phyloP scores from a whole-genome alignment of 1,284 basidiomycete genomes.

The Gymnopus androsaceus region DNA sequence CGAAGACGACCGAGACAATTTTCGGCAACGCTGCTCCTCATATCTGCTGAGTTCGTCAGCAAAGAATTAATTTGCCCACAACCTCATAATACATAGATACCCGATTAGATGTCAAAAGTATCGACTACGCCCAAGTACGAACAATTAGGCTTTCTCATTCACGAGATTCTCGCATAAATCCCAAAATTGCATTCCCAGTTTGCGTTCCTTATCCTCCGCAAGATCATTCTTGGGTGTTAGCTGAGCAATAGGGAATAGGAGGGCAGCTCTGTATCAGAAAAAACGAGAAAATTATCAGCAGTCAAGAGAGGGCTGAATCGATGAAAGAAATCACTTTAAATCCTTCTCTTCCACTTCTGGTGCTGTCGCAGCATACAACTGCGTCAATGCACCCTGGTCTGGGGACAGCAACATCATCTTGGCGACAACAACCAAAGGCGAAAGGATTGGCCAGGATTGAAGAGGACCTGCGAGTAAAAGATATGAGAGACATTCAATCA shows the following conservation, averaged over 20 bases:
- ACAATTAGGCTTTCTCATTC: not conserved
- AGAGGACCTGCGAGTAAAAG: not conserved
- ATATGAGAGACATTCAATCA: not conserved
- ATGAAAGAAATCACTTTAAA: constrained; percentile 21
- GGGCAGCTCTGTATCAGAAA: constrained; percentile 1
- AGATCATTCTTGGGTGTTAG: not conserved
- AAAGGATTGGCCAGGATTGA: constrained; percentile 8
- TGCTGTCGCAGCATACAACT: constrained; percentile 21
- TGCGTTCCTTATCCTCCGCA: constrained; percentile 6
- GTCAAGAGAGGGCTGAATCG: not conserved
- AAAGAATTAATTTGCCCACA: too few relatives aligned
- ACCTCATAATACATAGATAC: too few relatives aligned
- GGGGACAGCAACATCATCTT: constrained; percentile 1
- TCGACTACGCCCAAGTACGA: not conserved
- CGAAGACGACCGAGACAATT: too few relatives aligned
- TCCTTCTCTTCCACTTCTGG: constrained; percentile 20
- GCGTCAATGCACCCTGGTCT: constrained; percentile 19
- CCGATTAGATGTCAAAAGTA: too few relatives aligned
- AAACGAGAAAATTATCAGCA: not conserved
- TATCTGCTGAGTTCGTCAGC: too few relatives aligned
- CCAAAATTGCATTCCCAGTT: constrained; percentile 5
- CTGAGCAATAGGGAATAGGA: not conserved
- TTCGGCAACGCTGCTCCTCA: too few relatives aligned
- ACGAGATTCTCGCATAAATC: constrained; percentile 4
- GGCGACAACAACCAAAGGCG: not conserved